Conservation (phyloP, 2,329 filamentous ascomycete genomes). For the Incumbomyces delicatus region DNA sequence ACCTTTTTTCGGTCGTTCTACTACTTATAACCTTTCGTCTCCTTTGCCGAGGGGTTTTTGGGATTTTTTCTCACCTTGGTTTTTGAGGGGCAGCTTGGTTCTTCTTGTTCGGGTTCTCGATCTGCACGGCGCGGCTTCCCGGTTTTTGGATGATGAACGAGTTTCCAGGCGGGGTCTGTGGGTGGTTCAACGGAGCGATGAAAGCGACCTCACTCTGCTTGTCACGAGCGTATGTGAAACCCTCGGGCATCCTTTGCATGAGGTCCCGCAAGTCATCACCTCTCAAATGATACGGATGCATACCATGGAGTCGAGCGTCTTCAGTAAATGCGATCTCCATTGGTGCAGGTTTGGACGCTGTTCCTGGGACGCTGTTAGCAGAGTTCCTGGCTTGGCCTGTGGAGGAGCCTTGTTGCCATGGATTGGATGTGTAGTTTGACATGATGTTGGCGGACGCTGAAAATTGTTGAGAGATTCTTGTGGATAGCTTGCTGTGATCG, state of each 20-base stretch:
- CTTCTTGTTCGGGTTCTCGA: neutral
- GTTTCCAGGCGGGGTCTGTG: neutral
- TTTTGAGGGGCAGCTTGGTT: too few relatives aligned
- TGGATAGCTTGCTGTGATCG: too few relatives aligned
- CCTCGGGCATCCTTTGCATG: neutral
- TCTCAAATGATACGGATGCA: neutral
- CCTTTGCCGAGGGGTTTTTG: too few relatives aligned
- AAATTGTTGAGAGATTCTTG: too few relatives aligned
- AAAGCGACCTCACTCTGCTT: neutral
- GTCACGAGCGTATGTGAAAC: neutral
- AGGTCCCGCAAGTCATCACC: neutral
- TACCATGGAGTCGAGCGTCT: neutral
- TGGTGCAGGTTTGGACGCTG: neutral
- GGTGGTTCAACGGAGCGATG: constrained; percentile 1
- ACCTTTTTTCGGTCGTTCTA: too few relatives aligned
- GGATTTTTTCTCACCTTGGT: too few relatives aligned
- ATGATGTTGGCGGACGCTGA: too few relatives aligned
- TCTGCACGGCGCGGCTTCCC: neutral
- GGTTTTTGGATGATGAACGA: neutral
- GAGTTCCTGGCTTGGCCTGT: too few relatives aligned
- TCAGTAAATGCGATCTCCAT: neutral
- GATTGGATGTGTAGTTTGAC: too few relatives aligned
- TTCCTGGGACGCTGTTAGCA: too few relatives aligned
- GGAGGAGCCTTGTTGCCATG: too few relatives aligned
- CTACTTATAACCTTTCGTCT: too few relatives aligned